These are phyloP conservation scores for Ceratobasidium sp. DNA, from an alignment of 1,284 basidiomycete species.

Conservation along the genomic window DNA sequence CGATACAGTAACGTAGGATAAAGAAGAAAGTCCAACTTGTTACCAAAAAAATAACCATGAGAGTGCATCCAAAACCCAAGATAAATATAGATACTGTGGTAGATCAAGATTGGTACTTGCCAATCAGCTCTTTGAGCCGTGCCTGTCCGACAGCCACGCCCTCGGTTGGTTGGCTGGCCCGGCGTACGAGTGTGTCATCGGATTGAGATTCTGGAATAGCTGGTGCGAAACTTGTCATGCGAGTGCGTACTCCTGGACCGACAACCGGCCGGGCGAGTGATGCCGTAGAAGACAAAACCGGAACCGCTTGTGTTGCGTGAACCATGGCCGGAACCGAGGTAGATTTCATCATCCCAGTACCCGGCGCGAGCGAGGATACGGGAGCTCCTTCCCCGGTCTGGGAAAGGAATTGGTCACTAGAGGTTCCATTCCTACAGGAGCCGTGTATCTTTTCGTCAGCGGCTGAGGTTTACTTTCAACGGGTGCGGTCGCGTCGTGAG, in stretches of 20 bases:
- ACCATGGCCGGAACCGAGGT: slow-evolving; percentile 25
- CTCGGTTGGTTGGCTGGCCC: slow-evolving; percentile 34
- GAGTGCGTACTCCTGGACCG: slow-evolving; percentile 42
- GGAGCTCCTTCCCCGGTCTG: slow-evolving; percentile 16
- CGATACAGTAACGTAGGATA: no score
- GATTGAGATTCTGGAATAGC: slow-evolving; percentile 50
- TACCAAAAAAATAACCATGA: background rate
- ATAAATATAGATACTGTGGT: background rate
- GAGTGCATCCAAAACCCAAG: background rate
- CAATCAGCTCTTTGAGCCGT: slow-evolving; percentile 74
- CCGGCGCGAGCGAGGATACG: slow-evolving; percentile 20
- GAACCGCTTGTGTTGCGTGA: slow-evolving; percentile 46
- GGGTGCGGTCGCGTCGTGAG: slow-evolving; percentile 39
- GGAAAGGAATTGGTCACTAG: slow-evolving; percentile 10
- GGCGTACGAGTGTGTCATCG: slow-evolving; percentile 41
- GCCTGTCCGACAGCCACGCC: slow-evolving; percentile 62
- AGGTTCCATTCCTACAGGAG: background rate
- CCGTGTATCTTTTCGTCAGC: background rate
- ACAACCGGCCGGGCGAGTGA: slow-evolving; percentile 64
- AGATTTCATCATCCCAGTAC: slow-evolving; percentile 20
- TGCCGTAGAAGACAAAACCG: slow-evolving; percentile 72
- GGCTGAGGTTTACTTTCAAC: background rate
- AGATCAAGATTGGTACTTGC: slow-evolving; percentile 65
- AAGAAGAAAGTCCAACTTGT: no score
- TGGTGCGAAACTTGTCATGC: slow-evolving; percentile 46